These are phyloP conservation scores for Nelumbo lutea DNA, from an alignment of 164 flowering plant genomes.

Conservation along the genomic window DNA sequence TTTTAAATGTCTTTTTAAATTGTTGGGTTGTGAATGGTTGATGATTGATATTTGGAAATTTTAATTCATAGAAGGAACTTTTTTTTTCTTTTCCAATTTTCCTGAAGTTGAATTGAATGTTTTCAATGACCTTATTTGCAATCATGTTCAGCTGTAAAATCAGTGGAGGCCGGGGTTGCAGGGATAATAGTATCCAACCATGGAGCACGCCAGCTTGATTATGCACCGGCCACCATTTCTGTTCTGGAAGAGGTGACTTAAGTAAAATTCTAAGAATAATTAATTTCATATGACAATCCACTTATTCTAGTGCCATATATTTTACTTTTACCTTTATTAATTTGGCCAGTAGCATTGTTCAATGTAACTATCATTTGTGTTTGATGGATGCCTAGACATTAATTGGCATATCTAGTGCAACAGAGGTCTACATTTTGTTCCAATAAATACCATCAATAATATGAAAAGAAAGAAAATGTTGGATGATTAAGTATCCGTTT, in stretches of 20 bases:
- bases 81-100: neutral
- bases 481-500: no score
- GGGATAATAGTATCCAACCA: constrained; percentile 85
- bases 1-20: no score
- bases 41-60: neutral
- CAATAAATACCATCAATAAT: no score
- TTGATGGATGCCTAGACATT: no score
- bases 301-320: neutral
- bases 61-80: neutral
- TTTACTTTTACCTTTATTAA: neutral
- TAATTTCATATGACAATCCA: neutral
- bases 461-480: no score
- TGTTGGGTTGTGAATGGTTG: neutral
- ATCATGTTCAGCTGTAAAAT: constrained; percentile 48
- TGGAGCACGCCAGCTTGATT: constrained; percentile 83
- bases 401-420: no score
- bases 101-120: neutral
- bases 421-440: no score
- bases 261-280: no score
- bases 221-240: constrained; percentile 59
- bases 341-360: no score
- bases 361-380: no score
- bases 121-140: neutral
- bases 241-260: constrained; percentile 69
- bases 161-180: constrained; percentile 61